These are phyloP conservation scores for Talaromyces sp. DNA, from an alignment of 2,329 filamentous ascomycete genomes.

Conservation along the genomic window DNA sequence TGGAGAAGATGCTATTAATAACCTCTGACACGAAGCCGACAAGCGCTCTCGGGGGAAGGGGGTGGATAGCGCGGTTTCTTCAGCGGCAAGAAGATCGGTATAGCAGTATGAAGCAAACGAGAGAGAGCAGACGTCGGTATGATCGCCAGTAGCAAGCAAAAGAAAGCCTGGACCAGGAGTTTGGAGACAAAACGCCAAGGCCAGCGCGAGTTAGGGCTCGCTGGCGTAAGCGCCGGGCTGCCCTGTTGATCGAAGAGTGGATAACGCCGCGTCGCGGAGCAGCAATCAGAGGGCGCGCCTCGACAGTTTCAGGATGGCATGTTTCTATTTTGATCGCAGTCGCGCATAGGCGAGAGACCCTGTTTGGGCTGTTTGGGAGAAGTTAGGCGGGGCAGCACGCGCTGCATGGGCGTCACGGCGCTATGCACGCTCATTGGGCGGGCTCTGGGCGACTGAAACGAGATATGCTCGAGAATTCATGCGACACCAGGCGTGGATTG, in stretches of 20 bases:
- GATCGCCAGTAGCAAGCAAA: neutral
- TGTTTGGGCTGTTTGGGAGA: constrained; percentile 6
- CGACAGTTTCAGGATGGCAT: constrained; percentile 17
- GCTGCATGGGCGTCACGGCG: constrained; percentile 20
- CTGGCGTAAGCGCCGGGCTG: constrained; percentile 7
- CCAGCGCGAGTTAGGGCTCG: neutral
- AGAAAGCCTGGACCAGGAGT: neutral
- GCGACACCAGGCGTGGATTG: neutral
- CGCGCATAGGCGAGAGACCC: constrained; percentile 8
- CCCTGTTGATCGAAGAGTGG: constrained; percentile 19
- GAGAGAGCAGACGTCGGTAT: neutral
- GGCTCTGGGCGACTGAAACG: neutral
- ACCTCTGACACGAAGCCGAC: neutral
- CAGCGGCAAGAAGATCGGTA: constrained; percentile 5
- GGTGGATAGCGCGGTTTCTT: neutral
- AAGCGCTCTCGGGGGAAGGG: neutral
- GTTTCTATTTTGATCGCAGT: constrained; percentile 22
- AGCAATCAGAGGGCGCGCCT: constrained; percentile 10
- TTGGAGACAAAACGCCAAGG: constrained; percentile 5
- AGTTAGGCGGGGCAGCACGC: constrained; percentile 20
- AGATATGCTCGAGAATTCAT: neutral
- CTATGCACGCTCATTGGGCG: constrained; percentile 10
- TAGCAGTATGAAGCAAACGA: neutral
- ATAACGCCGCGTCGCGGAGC: neutral
- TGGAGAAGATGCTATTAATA: constrained; percentile 13